Base-by-base conservation (phyloP, 805 yeast species). In the Kodamaea jinghongensis region DNA sequence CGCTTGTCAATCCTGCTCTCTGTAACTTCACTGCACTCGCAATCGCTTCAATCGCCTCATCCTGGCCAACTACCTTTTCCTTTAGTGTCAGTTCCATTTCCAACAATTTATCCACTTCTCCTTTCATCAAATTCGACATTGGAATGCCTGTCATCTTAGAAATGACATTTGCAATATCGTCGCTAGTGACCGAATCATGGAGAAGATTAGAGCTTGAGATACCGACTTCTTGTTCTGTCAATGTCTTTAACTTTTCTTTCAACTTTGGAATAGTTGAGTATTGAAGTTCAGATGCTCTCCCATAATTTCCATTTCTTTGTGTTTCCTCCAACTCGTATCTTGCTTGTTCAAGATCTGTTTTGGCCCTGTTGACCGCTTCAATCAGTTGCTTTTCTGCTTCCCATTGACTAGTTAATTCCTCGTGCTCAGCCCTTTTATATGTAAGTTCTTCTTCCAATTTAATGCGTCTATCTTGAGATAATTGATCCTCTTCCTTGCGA, bases 61-160 rank as follows among this genome's bases (percentile, higher is more conserved):
- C 96, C 63, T 91, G 99, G 5, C 99, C 98, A 46, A 91, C 80
- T 17, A 91, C 97, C 45, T 87, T 80, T 46, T 76, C 75, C 52
- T 79, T 79, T 49, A 91, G 64, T 0, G 86, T 78, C 4, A 75
- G 70, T 60, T 90, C 97, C 97, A 93, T 93, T 60, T 75, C 84
- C 39, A 91, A 61, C 38, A 91, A 72, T 59, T 90, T 83, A 57
- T 91, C 97, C 64, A 87, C 88, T 58, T 91, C 99, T 34, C 97
- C 97, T 60, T 86, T 86, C 82, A 93, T 75, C 50, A 91, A 79
- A 23, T 89, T 86, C 50, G 82, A 87, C 16, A 87, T 86, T 5
- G 99, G 99, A 31, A 91, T 89, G 28, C 98, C 98, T 0, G 99
- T 91, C 84, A 93, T 89, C 48, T 88, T 81, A 10, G 96, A 83